Evolutionary conservation across 192 early-diverging fungal genomes (phyloP), one percentile per base, ranked within the genome.

Genomic region (Entomortierella chlamydospora): DNA sequence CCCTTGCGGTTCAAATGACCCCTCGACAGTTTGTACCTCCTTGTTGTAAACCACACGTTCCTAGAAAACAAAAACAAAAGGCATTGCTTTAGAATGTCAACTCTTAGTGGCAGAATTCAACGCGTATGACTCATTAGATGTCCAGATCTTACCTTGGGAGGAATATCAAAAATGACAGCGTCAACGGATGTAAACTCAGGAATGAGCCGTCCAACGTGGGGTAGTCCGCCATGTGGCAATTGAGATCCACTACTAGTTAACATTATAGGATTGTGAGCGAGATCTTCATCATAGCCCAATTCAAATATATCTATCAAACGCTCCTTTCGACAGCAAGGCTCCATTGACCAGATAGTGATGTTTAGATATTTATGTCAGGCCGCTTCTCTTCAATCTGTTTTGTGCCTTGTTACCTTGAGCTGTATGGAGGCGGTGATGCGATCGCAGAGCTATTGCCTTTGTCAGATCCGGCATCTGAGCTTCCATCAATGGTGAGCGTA

Each of bases 31-130:
- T 72, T 95, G 93, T 8, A 91, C 88, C 68, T 96, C 96, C 80
- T 98, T 98, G 76, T 88, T 93, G 84, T 98, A 98, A 29, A 89
- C 87, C 20, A 97, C 91, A 56, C 85, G 87, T 84, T 96, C 92
- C 91, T 93, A 56, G 39, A 25, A 11, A 15, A 39, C 0, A 52
- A n/a, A n/a, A n/a, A n/a, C n/a, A n/a, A n/a, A n/a, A n/a, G n/a
- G n/a, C n/a, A n/a, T n/a, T n/a, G n/a, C n/a, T n/a, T n/a, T n/a
- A n/a, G n/a, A n/a, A n/a, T n/a, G n/a, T n/a, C n/a, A n/a, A n/a
- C n/a, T n/a, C n/a, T n/a, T n/a, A n/a, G n/a, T n/a, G n/a, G n/a
- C n/a, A 18, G 26, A 33, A 33, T 49, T 9, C 15, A 33, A n/a
- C n/a, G n/a, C n/a, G n/a, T n/a, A n/a, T n/a, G n/a, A n/a, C n/a